Base-by-base conservation (phyloP, 2,329 filamentous ascomycete species). In the Pseudonectria buxi region DNA sequence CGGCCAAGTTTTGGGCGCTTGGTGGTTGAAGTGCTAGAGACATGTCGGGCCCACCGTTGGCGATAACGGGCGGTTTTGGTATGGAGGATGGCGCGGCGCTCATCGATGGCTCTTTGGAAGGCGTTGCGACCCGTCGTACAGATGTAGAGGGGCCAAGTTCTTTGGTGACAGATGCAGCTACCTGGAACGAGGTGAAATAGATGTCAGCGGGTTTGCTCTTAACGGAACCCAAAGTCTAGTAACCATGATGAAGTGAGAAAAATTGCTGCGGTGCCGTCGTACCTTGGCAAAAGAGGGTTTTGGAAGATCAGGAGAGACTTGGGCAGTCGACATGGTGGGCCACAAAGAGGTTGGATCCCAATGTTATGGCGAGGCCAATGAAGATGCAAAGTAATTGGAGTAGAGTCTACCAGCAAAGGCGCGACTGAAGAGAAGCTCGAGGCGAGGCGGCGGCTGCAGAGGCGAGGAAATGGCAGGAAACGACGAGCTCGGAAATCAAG, bases 281-380 rank as follows among this genome's bases (percentile, higher is more conserved):
- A 86, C 83, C 74, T 85, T 87, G 62, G 83, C 83, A 69, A 88
- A 88, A 28, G 83, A 86, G 50, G 81, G 73, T 61, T 76, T 78
- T 35, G 65, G 64, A 36, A 64, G 46, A 46, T 72, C 70, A 43
- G 67, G 53, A 48, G 66, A 59, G 48, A 68, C 59, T 51, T 65
- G 63, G 36, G 65, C 57, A 30, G 68, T 63, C 43, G 70, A 65
- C 71, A 75, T 75, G 45, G 45, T 51, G 40, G 36, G 44, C 43
- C 35, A 37, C 26, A 35, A 44, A 30, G 30, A 37, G 42, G 49
- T 43, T 46, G 37, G 14, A 33, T 35, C 48, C 46, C 48, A 49
- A 22, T 9, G 18, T 22, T 49, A 45, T 36, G 43, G 36, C 32
- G 41, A 38, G 44, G 47, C 45, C 30, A 44, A 43, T 36, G 41